These are phyloP conservation scores for Phytophthora pistaciae DNA, from an alignment of 352 stramenopile genomes.

Conservation along the genomic window DNA sequence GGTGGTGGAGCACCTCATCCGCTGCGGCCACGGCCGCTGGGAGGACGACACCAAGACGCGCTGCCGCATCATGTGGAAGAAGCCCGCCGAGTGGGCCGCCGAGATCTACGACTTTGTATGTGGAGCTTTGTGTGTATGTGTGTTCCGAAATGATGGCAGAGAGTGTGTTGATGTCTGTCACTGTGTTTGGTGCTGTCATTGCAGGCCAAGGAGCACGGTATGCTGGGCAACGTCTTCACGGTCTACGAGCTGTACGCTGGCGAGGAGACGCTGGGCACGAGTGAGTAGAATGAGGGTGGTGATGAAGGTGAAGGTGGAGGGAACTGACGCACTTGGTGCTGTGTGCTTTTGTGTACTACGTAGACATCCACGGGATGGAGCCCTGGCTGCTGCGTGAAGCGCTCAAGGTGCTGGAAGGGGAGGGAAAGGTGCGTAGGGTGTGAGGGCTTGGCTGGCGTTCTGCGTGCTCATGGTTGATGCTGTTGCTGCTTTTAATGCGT, in stretches of 20 bases:
- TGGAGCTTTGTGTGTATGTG: conserved; percentile 6
- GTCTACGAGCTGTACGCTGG: conserved; percentile 89
- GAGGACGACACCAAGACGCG: conserved; percentile 84
- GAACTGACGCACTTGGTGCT: neutral
- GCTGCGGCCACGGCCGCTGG: conserved; percentile 80
- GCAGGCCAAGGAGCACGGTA: conserved; percentile 73
- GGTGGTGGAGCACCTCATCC: conserved; percentile 81
- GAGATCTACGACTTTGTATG: conserved; percentile 90
- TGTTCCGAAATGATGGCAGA: conserved; percentile 20
- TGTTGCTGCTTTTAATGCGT: neutral
- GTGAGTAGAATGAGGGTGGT: conserved; percentile 37
- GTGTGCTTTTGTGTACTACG: neutral
- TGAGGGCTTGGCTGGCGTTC: neutral
- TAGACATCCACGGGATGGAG: conserved; percentile 86
- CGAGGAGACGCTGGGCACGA: conserved; percentile 81
- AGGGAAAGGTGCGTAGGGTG: conserved; percentile 65
- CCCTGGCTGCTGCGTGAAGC: conserved; percentile 84
- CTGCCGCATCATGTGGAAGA: conserved; percentile 90
- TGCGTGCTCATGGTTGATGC: neutral
- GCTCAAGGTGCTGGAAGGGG: conserved; percentile 74
- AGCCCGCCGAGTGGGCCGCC: conserved; percentile 77
- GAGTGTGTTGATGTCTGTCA: neutral
- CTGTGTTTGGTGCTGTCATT: conserved; percentile 21
- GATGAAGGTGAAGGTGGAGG: neutral
- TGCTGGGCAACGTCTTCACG: conserved; percentile 87